These are phyloP conservation scores for Russula olivacea DNA, from an alignment of 768 basidiomycete species.

Conservation along the genomic window DNA sequence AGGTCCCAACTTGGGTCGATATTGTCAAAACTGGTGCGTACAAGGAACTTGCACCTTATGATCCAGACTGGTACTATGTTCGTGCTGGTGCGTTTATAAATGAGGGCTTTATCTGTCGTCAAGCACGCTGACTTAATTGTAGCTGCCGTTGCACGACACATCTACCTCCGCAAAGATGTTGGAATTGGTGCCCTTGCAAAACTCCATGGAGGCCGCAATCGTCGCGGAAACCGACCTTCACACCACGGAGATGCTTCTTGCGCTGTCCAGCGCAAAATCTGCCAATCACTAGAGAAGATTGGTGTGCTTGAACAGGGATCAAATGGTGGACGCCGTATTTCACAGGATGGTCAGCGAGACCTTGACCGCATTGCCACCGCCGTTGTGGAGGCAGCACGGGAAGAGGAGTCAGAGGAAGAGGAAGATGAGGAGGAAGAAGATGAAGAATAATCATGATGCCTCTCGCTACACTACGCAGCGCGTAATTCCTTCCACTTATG, in stretches of 20 bases:
- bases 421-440: conserved; percentile 56
- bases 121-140: conserved; percentile 4
- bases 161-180: conserved; percentile 98
- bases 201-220: conserved; percentile 93
- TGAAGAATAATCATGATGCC: conserved; percentile 27
- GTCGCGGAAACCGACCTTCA: conserved; percentile 93
- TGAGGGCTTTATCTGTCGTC: neutral
- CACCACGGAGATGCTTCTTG: conserved; percentile 86
- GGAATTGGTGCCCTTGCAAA: conserved; percentile 91
- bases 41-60: conserved; percentile 99
- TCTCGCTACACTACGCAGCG: conserved; percentile 3
- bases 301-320: conserved; percentile 92
- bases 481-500: conserved; percentile 17
- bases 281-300: conserved; percentile 98
- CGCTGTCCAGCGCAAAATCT: conserved; percentile 89
- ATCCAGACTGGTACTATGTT: conserved; percentile 99
- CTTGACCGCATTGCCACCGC: conserved; percentile 91
- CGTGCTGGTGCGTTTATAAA: conserved; percentile 72
- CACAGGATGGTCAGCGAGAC: conserved; percentile 94
- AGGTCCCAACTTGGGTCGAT: conserved; percentile 98
- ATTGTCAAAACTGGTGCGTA: conserved; percentile 95
- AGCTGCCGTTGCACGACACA: conserved; percentile 98
- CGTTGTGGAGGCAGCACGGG: conserved; percentile 71
- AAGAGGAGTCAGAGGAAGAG: conserved; percentile 69
- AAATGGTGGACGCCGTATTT: conserved; percentile 93